Evolutionary conservation across 179 eudicot genomes (phyloP).

Genomic region (Beta macrorhiza): DNA sequence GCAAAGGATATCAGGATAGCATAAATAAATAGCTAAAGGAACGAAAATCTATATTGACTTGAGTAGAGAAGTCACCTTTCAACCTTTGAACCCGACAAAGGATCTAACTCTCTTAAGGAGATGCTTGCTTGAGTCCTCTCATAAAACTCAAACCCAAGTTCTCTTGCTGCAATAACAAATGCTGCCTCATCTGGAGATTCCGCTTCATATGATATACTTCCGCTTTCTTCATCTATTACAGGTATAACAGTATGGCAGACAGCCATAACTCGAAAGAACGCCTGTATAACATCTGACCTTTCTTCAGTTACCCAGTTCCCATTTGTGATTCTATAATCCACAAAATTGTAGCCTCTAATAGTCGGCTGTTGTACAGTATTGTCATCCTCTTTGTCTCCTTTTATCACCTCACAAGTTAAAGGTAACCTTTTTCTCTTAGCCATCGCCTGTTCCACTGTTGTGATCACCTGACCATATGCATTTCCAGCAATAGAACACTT

Average conservation of each 20-base stretch:
- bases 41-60: background rate
- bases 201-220: constrained; percentile 62
- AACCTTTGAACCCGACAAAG: constrained; percentile 41
- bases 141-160: constrained; percentile 69
- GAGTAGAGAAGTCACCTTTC: constrained; percentile 42
- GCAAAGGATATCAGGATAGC: background rate
- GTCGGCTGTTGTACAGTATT: constrained; percentile 22
- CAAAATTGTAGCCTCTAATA: constrained; percentile 66
- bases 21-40: background rate
- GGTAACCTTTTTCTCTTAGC: constrained; percentile 44
- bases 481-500: constrained; percentile 76
- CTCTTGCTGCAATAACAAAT: constrained; percentile 71
- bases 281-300: constrained; percentile 49
- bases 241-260: constrained; percentile 78
- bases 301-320: constrained; percentile 64
- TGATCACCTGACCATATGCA: constrained; percentile 62
- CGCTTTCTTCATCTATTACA: constrained; percentile 50
- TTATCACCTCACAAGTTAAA: constrained; percentile 12
- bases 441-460: constrained; percentile 66
- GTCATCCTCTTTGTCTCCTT: constrained; percentile 9
- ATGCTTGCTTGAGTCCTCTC: constrained; percentile 62
- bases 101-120: constrained; percentile 53
- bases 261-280: constrained; percentile 65
- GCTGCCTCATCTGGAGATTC: constrained; percentile 90
- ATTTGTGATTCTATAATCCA: constrained; percentile 54